Base-by-base conservation (phyloP, 1,139 yeast species). In the Hyphopichia burtonii region DNA sequence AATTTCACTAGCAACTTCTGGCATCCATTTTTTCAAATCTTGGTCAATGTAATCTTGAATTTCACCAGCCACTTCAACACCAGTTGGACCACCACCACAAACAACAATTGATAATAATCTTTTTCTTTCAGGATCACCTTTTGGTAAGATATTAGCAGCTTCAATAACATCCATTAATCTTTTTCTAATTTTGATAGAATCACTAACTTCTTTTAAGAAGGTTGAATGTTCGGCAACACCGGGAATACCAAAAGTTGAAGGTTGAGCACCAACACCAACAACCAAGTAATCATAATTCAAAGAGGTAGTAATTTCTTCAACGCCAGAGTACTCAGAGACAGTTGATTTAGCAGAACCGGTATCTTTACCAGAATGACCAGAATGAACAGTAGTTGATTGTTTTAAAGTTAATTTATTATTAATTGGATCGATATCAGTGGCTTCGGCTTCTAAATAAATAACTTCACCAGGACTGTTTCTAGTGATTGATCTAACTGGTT, bases 51-150 rank as follows among this genome's bases (percentile, higher is more conserved):
- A 91, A 67, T 91, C 98, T 67, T 87, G 95, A 55, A 91, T 71
- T 68, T 91, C 97, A 58, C 96, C 97, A 51, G 96, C 96, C 58
- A 87, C 86, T 66, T 90, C 97, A 48, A 90, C 96, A 68, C 97
- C 97, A 41, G 96, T 90, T 59, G 97, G 96, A 49, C 96, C 96
- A 63, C 96, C 96, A 55, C 96, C 96, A 51, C 91, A 94, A 47
- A 89, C 93, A 46, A 89, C 90, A 54, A 90, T 82, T 49, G 84
- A 84, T 55, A 89, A 76, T 54, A 89, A 75, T 63, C 94, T 78
- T 71, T 83, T 81, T 67, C 96, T 81, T 63, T 86, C 93, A 27
- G 82, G 82, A 55, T 85, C 89, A 46, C 79, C 85, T 51, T 76
- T 72, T 39, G 91, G 86, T 61, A 85, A 78, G 57, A 85, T 77